phyloP scores from a whole-genome alignment of 768 basidiomycete species.

The Tubosaeta sp. region DNA sequence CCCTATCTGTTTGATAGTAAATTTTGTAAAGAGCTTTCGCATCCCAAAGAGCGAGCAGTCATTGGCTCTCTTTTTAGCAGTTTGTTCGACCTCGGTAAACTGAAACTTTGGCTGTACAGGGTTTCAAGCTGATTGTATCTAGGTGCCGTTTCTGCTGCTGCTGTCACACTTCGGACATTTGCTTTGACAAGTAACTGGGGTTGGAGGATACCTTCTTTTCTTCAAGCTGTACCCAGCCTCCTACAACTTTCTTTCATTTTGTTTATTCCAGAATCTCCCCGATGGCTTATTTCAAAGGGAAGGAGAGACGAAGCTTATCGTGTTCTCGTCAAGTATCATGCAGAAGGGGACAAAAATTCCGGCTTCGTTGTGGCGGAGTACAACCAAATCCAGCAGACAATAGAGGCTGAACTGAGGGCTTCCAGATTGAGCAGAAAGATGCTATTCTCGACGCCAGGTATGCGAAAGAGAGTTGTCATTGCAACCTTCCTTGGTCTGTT shows the following conservation, averaged over 20 bases:
- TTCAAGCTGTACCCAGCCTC: slow-evolving; percentile 50
- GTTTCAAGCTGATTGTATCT: neutral
- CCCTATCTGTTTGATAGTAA: neutral
- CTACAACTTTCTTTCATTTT: slow-evolving; percentile 52
- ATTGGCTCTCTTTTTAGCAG: neutral
- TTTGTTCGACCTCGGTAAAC: slow-evolving; percentile 4
- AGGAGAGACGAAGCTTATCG: slow-evolving; percentile 44
- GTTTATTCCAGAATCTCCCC: slow-evolving; percentile 62
- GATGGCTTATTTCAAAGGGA: slow-evolving; percentile 58
- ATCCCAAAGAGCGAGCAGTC: slow-evolving; percentile 10
- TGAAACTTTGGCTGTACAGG: neutral
- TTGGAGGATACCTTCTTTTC: slow-evolving; percentile 58
- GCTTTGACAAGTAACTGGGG: slow-evolving; percentile 53
- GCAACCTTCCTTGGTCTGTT: slow-evolving; percentile 8
- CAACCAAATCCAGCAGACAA: slow-evolving; percentile 51
- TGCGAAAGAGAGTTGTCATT: slow-evolving; percentile 13
- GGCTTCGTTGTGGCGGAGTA: slow-evolving; percentile 58
- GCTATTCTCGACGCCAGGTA: slow-evolving; percentile 2
- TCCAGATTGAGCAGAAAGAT: neutral
- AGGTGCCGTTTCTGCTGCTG: slow-evolving; percentile 36
- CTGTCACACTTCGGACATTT: slow-evolving; percentile 59
- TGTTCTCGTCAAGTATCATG: slow-evolving; percentile 55
- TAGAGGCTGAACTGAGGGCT: slow-evolving; percentile 30
- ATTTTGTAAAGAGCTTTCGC: slow-evolving; percentile 4
- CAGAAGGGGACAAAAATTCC: slow-evolving; percentile 46